Base-by-base conservation (phyloP, 73 alveolate species). In the Effrenium voratum region DNA sequence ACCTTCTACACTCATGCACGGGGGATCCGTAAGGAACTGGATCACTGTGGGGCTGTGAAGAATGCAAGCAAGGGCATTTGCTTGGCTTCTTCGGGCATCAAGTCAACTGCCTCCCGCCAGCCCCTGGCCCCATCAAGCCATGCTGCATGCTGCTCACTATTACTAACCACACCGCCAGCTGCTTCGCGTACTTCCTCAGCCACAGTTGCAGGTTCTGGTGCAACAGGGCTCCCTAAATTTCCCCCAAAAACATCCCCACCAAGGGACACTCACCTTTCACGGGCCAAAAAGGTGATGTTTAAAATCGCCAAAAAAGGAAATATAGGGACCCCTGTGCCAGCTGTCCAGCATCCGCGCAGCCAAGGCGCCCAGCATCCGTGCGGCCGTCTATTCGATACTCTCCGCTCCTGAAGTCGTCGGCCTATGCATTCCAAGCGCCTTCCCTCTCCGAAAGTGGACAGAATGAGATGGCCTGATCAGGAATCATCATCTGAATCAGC, bases 121-220 rank as follows among this genome's bases (percentile, higher is more conserved):
- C n/a, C n/a, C n/a, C n/a, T n/a, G n/a, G n/a, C n/a, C n/a, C n/a
- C n/a, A n/a, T n/a, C n/a, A n/a, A 50, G 92, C 92, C 30, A 36
- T 28, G 52, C 36, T 47, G 92, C 98, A 91, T 91, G 24, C 91
- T 38, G 57, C 90, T 73, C 30, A 91, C 98, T 40, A 91, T 75
- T 81, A 73, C 80, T 60, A 73, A 81, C 98, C 98, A 91, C 91
- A 91, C 91, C 26, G 91, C 98, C 90, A 91, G 98, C 66, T 91
- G 98, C 90, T 73, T 72, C 47, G 73, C 63, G 45, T 73, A 91
- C 80, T 91, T 91, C 81, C 98, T 72, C 50, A 63, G 57, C 15
- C 5, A 34, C 6, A 0, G 66, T 40, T 41, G 15, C n/a, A n/a
- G n/a, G n/a, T n/a, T n/a, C n/a, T n/a, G n/a, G n/a, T n/a, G 47